A percentile compares a stretch with the other conserved stretches of the same genome.
phyloP scores from a whole-genome alignment of 225 moss, liverwort and hornwort genomes.

The Sphagnum contortum region DNA sequence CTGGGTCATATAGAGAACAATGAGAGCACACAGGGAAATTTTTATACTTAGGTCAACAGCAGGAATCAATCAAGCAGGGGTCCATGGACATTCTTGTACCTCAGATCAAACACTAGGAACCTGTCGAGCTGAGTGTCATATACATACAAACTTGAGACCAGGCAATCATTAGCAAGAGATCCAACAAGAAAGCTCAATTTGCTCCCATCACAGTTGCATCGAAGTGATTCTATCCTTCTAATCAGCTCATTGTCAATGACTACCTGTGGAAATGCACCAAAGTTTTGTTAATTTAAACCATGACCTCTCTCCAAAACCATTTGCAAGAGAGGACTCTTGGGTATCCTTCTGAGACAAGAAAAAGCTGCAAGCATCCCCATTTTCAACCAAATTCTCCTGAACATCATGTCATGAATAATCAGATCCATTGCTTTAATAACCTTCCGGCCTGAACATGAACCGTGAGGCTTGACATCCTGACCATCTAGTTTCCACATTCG shows the following conservation, averaged over 20 bases:
- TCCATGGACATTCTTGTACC: constrained; percentile 6
- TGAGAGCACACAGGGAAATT: too few relatives aligned
- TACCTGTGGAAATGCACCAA: constrained; percentile 13
- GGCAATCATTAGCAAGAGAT: constrained; percentile 10
- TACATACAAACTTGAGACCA: constrained; percentile 35
- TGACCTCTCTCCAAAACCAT: background rate
- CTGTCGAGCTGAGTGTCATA: constrained; percentile 73
- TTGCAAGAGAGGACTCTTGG: too few relatives aligned
- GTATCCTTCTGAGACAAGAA: too few relatives aligned
- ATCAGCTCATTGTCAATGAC: constrained; percentile 17
- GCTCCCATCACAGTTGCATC: constrained; percentile 66
- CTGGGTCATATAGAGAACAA: too few relatives aligned
- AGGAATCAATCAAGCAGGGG: too few relatives aligned
- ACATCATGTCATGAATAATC: too few relatives aligned
- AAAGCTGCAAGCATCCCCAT: too few relatives aligned
- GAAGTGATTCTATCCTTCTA: constrained; percentile 41
- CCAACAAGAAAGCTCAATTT: constrained; percentile 67
- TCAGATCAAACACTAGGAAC: constrained; percentile 55
- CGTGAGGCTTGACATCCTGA: constrained; percentile 35
- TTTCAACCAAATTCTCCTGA: too few relatives aligned
- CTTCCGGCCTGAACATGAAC: constrained; percentile 61
- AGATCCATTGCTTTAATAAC: constrained; percentile 10
- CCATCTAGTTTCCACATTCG: constrained; percentile 60
- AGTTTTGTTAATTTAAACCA: background rate
- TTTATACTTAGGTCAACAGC: too few relatives aligned